Percentiles rank a stretch among this genome's conserved stretches.
phyloP scores from a whole-genome alignment of 2,329 filamentous ascomycete species.

The Venturia effusa region DNA sequence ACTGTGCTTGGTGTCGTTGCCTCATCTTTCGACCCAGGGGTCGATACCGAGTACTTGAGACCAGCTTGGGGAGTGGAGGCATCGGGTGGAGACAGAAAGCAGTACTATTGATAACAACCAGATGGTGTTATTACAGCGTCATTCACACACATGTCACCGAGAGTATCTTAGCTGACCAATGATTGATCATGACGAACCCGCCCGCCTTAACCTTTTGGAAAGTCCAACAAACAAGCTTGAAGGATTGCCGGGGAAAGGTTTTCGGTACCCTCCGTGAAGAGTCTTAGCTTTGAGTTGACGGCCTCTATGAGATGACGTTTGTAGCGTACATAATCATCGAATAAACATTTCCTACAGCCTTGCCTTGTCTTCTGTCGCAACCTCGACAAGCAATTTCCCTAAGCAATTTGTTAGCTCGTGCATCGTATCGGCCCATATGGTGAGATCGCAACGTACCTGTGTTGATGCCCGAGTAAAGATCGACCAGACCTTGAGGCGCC shows the following conservation, averaged over 20 bases:
- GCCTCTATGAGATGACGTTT: no score
- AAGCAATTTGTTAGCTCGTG: neutral
- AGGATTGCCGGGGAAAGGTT: no score
- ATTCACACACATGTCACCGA: no score
- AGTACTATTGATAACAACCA: neutral
- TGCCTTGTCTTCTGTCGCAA: conserved; percentile 8
- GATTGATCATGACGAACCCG: no score
- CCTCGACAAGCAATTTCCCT: conserved; percentile 12
- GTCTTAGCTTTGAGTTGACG: no score
- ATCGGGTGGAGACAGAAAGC: neutral
- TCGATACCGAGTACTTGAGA: neutral
- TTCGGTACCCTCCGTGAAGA: no score
- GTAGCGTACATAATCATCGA: no score
- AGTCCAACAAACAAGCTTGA: no score
- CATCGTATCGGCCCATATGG: neutral
- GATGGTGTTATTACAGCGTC: no score
- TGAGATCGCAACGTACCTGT: conserved; percentile 40
- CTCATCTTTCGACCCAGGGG: neutral
- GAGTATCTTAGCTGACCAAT: no score
- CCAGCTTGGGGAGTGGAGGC: neutral
- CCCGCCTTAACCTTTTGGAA: no score
- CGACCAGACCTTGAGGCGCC: conserved; percentile 52
- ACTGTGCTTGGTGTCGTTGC: neutral
- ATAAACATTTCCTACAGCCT: no score
- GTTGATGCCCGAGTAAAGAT: conserved; percentile 58